Conservation (phyloP, 129 eudicot genomes). For the Saussurea involucrata region DNA sequence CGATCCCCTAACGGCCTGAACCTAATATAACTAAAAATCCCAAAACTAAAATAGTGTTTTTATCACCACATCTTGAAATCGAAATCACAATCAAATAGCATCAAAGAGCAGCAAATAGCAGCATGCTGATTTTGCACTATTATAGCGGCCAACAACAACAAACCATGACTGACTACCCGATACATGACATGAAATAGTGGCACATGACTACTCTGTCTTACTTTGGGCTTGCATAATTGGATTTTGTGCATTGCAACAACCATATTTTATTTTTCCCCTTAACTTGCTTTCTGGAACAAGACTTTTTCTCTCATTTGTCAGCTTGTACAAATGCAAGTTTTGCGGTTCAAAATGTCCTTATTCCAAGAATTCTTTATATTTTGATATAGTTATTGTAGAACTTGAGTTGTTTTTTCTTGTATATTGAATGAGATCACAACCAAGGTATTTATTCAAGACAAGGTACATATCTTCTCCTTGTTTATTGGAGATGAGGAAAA, state of each 20-base stretch:
- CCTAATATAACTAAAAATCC: background rate
- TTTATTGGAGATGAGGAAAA: background rate
- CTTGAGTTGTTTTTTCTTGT: background rate
- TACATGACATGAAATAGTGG: no score
- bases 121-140: background rate
- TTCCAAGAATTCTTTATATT: background rate
- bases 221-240: no score
- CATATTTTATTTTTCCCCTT: no score
- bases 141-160: no score
- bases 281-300: no score
- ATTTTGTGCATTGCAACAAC: no score
- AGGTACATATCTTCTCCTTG: background rate
- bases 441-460: background rate
- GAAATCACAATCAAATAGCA: background rate
- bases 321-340: no score
- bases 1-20: background rate
- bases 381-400: background rate
- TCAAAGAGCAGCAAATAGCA: background rate
- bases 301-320: no score
- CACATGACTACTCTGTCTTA: no score
- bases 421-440: background rate
- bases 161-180: no score
- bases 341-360: background rate
- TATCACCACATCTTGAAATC: background rate
- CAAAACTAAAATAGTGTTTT: background rate